Conservation (phyloP, 179 eudicot species). For the Dionaea muscipula region DNA sequence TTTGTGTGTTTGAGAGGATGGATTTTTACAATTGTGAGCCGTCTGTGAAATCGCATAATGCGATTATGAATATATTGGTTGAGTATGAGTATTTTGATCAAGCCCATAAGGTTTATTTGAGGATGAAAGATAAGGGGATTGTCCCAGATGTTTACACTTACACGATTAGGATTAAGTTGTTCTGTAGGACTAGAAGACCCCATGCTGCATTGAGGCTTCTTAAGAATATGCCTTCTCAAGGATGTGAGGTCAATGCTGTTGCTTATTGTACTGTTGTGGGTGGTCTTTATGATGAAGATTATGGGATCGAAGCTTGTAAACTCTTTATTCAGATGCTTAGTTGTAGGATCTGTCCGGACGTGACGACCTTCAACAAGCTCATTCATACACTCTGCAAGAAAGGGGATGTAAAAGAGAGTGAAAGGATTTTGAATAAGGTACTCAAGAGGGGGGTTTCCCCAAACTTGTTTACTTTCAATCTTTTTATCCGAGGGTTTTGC, state of each 20-base stretch:
- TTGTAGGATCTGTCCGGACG: conserved; percentile 41
- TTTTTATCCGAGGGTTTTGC: conserved; percentile 73
- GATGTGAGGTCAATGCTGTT: conserved; percentile 61
- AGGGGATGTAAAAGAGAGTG: conserved; percentile 55
- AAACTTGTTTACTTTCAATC: conserved; percentile 71
- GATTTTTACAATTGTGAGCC: conserved; percentile 73
- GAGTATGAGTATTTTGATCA: conserved; percentile 56
- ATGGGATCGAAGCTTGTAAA: conserved; percentile 41
- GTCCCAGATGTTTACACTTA: conserved; percentile 65
- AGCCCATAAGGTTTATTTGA: conserved; percentile 85
- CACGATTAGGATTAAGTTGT: conserved; percentile 75
- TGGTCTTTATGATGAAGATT: conserved; percentile 56
- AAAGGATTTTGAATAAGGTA: conserved; percentile 59
- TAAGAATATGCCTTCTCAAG: conserved; percentile 54
- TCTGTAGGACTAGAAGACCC: conserved; percentile 66
- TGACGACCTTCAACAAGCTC: conserved; percentile 68
- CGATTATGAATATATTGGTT: conserved; percentile 71
- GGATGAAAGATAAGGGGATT: conserved; percentile 57
- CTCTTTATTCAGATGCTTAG: conserved; percentile 82
- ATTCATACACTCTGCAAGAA: conserved; percentile 52
- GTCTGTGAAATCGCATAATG: conserved; percentile 50
- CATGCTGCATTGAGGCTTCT: conserved; percentile 72
- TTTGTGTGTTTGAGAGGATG: conserved; percentile 87
- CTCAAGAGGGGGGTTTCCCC: conserved; percentile 66
- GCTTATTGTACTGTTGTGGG: conserved; percentile 72